A percentile compares a stretch with the other conserved stretches of the same genome.
These are phyloP conservation scores for Dryas octopetala DNA, from an alignment of 306 rosid species.

Conservation along the genomic window DNA sequence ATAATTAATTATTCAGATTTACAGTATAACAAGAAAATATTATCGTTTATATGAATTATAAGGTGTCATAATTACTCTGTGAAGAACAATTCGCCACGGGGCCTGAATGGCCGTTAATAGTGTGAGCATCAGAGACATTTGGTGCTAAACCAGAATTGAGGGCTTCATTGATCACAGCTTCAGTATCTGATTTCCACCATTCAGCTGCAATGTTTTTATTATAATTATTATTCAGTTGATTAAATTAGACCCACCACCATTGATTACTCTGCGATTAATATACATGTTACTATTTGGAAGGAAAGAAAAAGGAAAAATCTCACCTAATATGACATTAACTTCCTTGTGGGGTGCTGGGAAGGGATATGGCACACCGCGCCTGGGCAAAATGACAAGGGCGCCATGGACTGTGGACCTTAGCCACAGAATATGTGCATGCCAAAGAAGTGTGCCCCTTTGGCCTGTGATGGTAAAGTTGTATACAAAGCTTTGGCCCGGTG, in stretches of 20 bases:
- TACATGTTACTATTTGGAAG: background rate
- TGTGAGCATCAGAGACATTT: conserved; percentile 88
- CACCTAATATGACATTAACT: conserved; percentile 68
- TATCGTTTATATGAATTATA: too few species aligned
- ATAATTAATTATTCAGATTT: background rate
- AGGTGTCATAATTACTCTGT: conserved; percentile 27
- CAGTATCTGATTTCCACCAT: conserved; percentile 99
- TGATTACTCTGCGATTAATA: background rate
- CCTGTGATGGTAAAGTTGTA: conserved; percentile 88
- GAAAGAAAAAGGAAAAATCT: background rate
- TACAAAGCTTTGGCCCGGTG: conserved; percentile 55
- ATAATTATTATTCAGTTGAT: background rate
- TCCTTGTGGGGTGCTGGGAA: conserved; percentile 82
- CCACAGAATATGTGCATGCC: conserved; percentile 92
- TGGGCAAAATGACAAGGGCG: conserved; percentile 78
- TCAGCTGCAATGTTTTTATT: conserved; percentile 49
- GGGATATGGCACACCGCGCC: conserved; percentile 83
- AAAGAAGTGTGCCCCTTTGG: conserved; percentile 87
- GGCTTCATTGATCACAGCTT: conserved; percentile 80
- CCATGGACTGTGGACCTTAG: conserved; percentile 87
- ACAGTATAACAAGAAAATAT: too few species aligned
- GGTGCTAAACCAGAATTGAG: conserved; percentile 76
- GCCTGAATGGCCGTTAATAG: conserved; percentile 88
- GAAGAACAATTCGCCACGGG: conserved; percentile 53
- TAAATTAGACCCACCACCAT: background rate